phyloP scores from a whole-genome alignment of 345 rosid species.

The Boechera divaricarpa region DNA sequence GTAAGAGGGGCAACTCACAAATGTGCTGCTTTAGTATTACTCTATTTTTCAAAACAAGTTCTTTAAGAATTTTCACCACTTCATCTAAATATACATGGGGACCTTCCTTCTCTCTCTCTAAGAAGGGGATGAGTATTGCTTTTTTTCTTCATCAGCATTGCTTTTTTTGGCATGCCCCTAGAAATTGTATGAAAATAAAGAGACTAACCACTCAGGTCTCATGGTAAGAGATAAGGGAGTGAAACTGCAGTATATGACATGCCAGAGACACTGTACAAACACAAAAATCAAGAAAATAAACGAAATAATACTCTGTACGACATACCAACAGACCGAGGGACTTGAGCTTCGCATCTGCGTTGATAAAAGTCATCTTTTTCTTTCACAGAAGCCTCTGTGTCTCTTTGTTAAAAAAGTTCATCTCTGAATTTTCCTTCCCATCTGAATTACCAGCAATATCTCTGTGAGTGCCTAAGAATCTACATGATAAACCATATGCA shows the following conservation, averaged over 20 bases:
- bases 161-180: slow-evolving; percentile 59
- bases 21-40: too few relatives aligned
- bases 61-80: too few relatives aligned
- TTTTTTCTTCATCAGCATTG: slow-evolving; percentile 52
- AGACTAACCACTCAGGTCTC: not conserved
- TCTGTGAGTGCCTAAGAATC: slow-evolving; percentile 74
- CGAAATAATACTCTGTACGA: not conserved
- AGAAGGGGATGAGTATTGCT: too few relatives aligned
- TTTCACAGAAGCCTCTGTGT: slow-evolving; percentile 92
- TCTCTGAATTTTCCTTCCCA: slow-evolving; percentile 53
- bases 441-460: slow-evolving; percentile 35
- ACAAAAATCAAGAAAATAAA: not conserved
- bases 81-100: too few relatives aligned
- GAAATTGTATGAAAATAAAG: slow-evolving; percentile 14
- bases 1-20: too few relatives aligned
- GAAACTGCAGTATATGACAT: not conserved
- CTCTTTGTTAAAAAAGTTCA: slow-evolving; percentile 76
- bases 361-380: slow-evolving; percentile 71
- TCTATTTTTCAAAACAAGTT: too few relatives aligned
- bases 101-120: too few relatives aligned
- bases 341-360: slow-evolving; percentile 74
- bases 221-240: not conserved
- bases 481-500: slow-evolving; percentile 81
- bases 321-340: slow-evolving; percentile 81
- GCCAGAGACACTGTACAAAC: not conserved